Conservation (phyloP, 768 basidiomycete species). For the Strobilomyces confusus region DNA sequence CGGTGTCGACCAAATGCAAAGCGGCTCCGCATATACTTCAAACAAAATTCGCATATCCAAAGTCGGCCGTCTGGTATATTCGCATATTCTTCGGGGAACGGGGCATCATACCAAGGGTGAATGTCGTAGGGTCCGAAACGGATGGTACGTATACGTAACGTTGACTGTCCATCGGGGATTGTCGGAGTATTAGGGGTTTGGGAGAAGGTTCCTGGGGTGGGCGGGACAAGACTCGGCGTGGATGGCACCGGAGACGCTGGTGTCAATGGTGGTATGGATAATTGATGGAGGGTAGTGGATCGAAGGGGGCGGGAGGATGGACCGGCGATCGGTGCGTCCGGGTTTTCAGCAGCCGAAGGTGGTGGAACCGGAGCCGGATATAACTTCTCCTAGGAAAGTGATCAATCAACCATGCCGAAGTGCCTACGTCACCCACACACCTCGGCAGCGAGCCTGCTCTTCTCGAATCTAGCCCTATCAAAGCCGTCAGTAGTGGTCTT, state of each 20-base stretch:
- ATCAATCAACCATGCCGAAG: conserved; percentile 1
- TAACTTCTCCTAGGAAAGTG: conserved; percentile 42
- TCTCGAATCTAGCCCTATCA: conserved; percentile 73
- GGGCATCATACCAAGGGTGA: conserved; percentile 98
- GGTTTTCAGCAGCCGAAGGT: conserved; percentile 28
- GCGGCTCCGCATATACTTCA: conserved; percentile 96
- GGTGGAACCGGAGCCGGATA: conserved; percentile 40
- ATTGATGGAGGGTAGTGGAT: conserved; percentile 45
- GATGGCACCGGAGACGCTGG: conserved; percentile 36
- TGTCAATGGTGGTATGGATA: conserved; percentile 29
- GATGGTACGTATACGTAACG: conserved; percentile 77
- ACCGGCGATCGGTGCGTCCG: conserved; percentile 43
- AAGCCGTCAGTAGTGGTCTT: conserved; percentile 56
- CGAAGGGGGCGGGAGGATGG: conserved; percentile 62
- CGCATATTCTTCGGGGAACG: conserved; percentile 97
- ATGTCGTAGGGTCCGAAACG: conserved; percentile 91
- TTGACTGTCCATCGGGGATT: conserved; percentile 19
- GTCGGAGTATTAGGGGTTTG: conserved; percentile 30
- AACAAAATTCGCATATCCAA: conserved; percentile 97
- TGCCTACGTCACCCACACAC: conserved; percentile 37
- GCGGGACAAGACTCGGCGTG: conserved; percentile 31
- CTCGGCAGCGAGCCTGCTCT: conserved; percentile 69
- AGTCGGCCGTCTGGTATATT: conserved; percentile 86
- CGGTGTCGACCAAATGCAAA: conserved; percentile 84
- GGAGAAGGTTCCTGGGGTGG: conserved; percentile 34